These are phyloP conservation scores for Solanum pinnatisectum DNA, from an alignment of 257 asterid species.

Conservation along the genomic window DNA sequence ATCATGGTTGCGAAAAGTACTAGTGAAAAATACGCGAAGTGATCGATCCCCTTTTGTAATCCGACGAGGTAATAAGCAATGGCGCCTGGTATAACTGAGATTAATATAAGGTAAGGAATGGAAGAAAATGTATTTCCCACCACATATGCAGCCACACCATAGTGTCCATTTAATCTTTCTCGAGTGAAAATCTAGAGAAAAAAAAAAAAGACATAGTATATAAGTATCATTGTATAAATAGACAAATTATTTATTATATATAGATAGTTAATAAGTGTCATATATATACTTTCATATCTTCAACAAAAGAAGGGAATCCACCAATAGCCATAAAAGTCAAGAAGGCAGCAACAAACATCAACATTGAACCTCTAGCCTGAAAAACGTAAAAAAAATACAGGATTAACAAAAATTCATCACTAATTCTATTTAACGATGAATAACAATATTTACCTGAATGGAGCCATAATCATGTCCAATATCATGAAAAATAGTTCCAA, in stretches of 20 bases:
- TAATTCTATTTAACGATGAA: background rate
- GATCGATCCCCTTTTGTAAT: constrained; percentile 34
- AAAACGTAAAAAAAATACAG: too few species aligned
- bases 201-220: background rate
- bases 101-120: constrained; percentile 33
- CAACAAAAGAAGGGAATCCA: constrained; percentile 66
- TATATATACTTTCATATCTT: constrained; percentile 47
- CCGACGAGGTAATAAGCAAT: constrained; percentile 50
- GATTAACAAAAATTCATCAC: background rate
- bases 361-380: constrained; percentile 56
- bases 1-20: constrained; percentile 37
- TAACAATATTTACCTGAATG: constrained; percentile 23
- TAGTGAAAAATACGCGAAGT: constrained; percentile 27
- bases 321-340: constrained; percentile 66
- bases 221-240: background rate
- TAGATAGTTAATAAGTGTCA: background rate
- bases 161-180: constrained; percentile 54
- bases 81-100: constrained; percentile 35
- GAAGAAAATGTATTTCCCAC: constrained; percentile 56
- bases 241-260: background rate
- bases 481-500: constrained; percentile 42
- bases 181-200: constrained; percentile 31
- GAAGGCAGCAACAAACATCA: constrained; percentile 29
- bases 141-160: constrained; percentile 36
- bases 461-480: constrained; percentile 40